A percentile compares a stretch with the other conserved stretches of the same genome.
Evolutionary conservation across 2,329 filamentous ascomycete species (phyloP).

Genomic region (Capronia epimyces): DNA sequence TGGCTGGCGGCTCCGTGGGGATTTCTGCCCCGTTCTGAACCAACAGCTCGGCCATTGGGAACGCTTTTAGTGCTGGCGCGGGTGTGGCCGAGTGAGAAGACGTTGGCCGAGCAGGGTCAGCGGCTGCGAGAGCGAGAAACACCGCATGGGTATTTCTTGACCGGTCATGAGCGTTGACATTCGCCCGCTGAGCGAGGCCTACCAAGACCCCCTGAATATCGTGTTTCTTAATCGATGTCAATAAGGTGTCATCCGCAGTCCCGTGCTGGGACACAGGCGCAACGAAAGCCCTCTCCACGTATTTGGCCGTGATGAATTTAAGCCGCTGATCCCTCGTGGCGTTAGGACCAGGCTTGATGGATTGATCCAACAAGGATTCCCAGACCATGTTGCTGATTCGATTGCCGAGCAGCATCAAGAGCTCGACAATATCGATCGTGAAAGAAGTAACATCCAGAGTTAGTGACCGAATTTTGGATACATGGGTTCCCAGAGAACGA

Average conservation of each 20-base stretch:
- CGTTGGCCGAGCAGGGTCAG: slow-evolving; percentile 74
- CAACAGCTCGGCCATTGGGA: slow-evolving; percentile 84
- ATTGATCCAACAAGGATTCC: slow-evolving; percentile 76
- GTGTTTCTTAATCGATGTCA: slow-evolving; percentile 92
- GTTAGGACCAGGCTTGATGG: slow-evolving; percentile 66
- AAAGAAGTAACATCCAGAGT: slow-evolving; percentile 95
- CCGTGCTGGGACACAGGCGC: slow-evolving; percentile 67
- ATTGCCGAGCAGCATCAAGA: slow-evolving; percentile 86
- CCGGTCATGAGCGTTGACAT: slow-evolving; percentile 78
- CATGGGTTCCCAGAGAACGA: slow-evolving; percentile 90
- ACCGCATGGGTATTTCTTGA: slow-evolving; percentile 83
- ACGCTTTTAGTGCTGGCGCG: slow-evolving; percentile 52
- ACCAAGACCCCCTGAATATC: slow-evolving; percentile 92
- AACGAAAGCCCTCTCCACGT: slow-evolving; percentile 76
- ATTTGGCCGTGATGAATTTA: slow-evolving; percentile 94
- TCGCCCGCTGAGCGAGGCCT: slow-evolving; percentile 77
- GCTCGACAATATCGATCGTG: slow-evolving; percentile 91
- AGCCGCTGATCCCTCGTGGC: slow-evolving; percentile 84
- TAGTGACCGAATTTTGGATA: slow-evolving; percentile 91
- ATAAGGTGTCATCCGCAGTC: slow-evolving; percentile 77
- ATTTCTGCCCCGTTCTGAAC: slow-evolving; percentile 92
- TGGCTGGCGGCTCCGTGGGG: slow-evolving; percentile 66
- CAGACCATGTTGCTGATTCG: slow-evolving; percentile 93
- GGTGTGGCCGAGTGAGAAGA: slow-evolving; percentile 36
- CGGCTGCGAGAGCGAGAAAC: slow-evolving; percentile 84